Base-by-base conservation (phyloP, 1,284 basidiomycete genomes). In the Amylostereum areolatum region DNA sequence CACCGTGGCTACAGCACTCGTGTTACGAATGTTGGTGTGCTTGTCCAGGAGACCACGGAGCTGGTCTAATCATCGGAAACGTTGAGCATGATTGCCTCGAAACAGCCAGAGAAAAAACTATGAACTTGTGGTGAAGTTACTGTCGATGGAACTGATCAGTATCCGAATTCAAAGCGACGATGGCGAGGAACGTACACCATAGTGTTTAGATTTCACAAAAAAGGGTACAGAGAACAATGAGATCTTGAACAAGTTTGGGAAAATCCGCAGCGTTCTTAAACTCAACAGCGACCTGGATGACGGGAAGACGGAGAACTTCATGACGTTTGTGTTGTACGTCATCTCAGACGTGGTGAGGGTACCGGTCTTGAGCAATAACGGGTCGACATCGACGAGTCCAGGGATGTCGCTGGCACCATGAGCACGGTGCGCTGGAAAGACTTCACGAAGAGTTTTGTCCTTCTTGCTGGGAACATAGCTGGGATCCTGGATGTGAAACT, bases 271-370 rank as follows among this genome's bases (percentile, higher is more conserved):
- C 94, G 73, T 98, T 98, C 88, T 98, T 98, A 73, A 97, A 95
- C 74, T 99, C 96, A 65, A 99, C 96, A 61, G 96, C 92, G 66
- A 97, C 92, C 72, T 89, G 96, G 45, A 99, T 95, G 84, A 99
- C 96, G 96, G 96, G 42, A 95, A 98, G 57, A 98, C 96, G 67
- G 92, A 95, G 83, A 95, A 96, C 79, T 90, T 93, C 95, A 98
- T 98, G 73, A 97, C 93, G 78, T 79, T 92, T 91, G 98, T 96
- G 84, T 98, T 98, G 83, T 99, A 95, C 49, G 96, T 95, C 50
- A 93, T 97, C 77, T 98, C 96, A 51, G 91, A 93, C 56, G 88
- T 85, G 57, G 96, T 97, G 64, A 99, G 84, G 59, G 96, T 99
- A 73, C 96, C 96, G 62, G 83, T 92, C 85, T 98, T 98, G 73